Percentiles rank a stretch among this genome's conserved stretches.
Conservation (phyloP, 108 stramenopile species). For the Epipyxis sp. region DNA sequence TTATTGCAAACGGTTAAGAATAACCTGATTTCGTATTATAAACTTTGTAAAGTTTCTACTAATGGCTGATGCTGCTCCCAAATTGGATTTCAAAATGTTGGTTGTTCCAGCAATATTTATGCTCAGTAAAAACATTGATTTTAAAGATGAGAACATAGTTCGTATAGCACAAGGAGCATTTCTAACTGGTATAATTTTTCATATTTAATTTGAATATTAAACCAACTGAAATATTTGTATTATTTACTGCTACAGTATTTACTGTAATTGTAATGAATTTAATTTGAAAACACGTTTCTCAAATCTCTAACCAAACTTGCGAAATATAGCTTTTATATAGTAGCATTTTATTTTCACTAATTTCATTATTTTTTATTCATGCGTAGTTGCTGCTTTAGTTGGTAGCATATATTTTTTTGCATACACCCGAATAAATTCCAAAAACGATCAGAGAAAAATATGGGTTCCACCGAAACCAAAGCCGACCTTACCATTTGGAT, state of each 20-base stretch:
- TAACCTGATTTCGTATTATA: too few relatives aligned
- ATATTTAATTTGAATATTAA: not conserved
- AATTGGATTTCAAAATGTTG: slow-evolving; percentile 30
- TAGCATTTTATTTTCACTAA: not conserved
- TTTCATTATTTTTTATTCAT: not conserved
- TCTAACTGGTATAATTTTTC: not conserved
- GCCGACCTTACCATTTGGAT: slow-evolving; percentile 21
- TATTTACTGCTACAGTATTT: too few relatives aligned
- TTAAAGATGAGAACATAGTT: not conserved
- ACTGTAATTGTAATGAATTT: too few relatives aligned
- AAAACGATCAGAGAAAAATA: not conserved
- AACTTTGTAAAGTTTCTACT: too few relatives aligned
- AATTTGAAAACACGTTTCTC: not conserved
- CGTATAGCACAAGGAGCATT: not conserved
- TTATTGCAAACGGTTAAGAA: too few relatives aligned
- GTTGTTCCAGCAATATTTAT: not conserved
- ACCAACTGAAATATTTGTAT: not conserved
- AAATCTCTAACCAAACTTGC: not conserved
- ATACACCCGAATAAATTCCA: not conserved
- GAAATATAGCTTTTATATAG: not conserved
- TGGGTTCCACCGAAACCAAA: slow-evolving; percentile 32
- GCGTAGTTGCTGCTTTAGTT: not conserved
- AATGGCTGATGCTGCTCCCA: slow-evolving; percentile 19
- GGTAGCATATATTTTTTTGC: slow-evolving; percentile 6
- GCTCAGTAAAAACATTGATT: not conserved